phyloP scores from a whole-genome alignment of 441 rosid species.

The Gossypium davidsonii region DNA sequence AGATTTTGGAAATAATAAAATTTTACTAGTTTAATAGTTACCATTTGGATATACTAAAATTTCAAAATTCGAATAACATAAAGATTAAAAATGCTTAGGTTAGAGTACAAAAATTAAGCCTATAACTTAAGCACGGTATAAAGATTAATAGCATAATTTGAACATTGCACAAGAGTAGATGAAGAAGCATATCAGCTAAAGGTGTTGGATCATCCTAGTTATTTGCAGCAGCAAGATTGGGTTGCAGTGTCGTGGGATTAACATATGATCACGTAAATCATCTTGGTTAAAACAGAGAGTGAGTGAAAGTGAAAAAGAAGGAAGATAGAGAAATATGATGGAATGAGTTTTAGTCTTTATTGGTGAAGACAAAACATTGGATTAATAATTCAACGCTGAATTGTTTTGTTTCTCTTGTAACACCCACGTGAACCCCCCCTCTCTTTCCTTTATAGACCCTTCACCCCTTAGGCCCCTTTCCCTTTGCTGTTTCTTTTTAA shows the following conservation, averaged over 20 bases:
- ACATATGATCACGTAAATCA: background rate
- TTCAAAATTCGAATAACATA: too few species aligned
- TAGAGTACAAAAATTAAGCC: too few species aligned
- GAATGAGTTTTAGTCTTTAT: background rate
- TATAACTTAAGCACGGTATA: too few species aligned
- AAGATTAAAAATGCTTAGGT: too few species aligned
- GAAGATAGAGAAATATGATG: background rate
- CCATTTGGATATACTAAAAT: too few species aligned
- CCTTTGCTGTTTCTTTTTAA: background rate
- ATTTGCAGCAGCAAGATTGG: background rate
- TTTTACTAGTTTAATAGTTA: too few species aligned
- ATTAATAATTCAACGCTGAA: constrained; percentile 17
- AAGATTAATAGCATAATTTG: too few species aligned
- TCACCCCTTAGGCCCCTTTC: background rate
- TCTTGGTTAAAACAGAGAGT: background rate
- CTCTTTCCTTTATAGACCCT: background rate
- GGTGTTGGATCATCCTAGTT: background rate
- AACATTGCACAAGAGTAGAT: too few species aligned
- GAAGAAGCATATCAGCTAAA: too few species aligned
- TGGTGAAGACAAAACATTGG: constrained; percentile 25
- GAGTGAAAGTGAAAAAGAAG: background rate
- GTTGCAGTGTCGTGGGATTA: background rate
- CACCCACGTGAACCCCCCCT: background rate
- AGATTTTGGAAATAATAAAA: too few species aligned
- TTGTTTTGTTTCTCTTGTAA: background rate